Evolutionary conservation across 345 rosid species (phyloP).

Genomic region (Streptanthus diversifolius): DNA sequence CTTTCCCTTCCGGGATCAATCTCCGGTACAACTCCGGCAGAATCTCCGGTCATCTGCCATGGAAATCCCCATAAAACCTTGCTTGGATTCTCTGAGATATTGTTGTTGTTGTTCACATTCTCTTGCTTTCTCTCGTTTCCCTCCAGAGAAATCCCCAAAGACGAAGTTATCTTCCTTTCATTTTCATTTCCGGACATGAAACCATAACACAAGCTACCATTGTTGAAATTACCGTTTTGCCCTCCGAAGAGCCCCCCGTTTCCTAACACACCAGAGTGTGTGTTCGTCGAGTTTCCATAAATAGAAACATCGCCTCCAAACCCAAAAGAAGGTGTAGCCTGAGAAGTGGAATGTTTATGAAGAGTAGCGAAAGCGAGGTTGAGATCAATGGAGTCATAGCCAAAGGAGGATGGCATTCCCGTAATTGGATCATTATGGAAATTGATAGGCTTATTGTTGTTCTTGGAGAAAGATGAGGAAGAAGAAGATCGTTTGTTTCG

Average conservation of each 20-base stretch:
- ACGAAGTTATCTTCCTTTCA: slow-evolving; percentile 20
- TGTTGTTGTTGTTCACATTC: slow-evolving; percentile 35
- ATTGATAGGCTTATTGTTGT: slow-evolving; percentile 39
- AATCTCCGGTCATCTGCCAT: slow-evolving; percentile 66
- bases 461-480: slow-evolving; percentile 37
- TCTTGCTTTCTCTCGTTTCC: slow-evolving; percentile 52
- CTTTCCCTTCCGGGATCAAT: slow-evolving; percentile 46
- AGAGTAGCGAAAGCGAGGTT: slow-evolving; percentile 75
- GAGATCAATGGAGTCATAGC: slow-evolving; percentile 64
- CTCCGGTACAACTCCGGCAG: slow-evolving; percentile 35
- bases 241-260: slow-evolving; percentile 45
- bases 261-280: slow-evolving; percentile 33
- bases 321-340: slow-evolving; percentile 26
- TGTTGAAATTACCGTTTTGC: slow-evolving; percentile 39
- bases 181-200: slow-evolving; percentile 30
- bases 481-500: slow-evolving; percentile 63
- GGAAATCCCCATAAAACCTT: slow-evolving; percentile 62
- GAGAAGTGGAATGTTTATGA: slow-evolving; percentile 48
- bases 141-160: slow-evolving; percentile 39
- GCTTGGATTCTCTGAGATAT: slow-evolving; percentile 32
- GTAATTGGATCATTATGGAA: slow-evolving; percentile 34
- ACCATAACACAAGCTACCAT: slow-evolving; percentile 38
- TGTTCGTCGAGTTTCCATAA: slow-evolving; percentile 38
- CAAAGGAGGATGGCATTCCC: slow-evolving; percentile 37
- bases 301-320: slow-evolving; percentile 54